Evolutionary conservation across 2,329 filamentous ascomycete genomes (phyloP), one percentile per base, ranked within the genome.

Genomic region (Colletotrichum chlorophyti): DNA sequence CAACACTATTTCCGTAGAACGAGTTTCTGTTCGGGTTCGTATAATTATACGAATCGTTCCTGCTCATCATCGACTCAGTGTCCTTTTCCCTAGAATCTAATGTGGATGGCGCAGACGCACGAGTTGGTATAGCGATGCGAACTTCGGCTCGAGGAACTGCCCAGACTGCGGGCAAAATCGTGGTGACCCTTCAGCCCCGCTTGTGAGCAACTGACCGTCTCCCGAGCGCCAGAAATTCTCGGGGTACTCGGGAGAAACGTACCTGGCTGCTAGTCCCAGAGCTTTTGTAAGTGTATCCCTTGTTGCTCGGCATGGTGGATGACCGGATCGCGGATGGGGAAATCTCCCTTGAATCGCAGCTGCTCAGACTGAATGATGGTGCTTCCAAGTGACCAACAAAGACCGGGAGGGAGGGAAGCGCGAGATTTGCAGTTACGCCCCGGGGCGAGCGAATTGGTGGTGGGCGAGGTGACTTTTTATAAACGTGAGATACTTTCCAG

Each of bases 11-110:
- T 72, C 89, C 88, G 79, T 89, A 75, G 75, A 91, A 91, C 31
- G 83, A 87, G 67, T 83, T 88, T 11, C 86, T 85, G 63, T 19
- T 53, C 40, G 85, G 73, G 73, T 90, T 91, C 69, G 81, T 83
- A 74, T 91, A 91, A 75, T 91, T 89, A 77, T 91, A 91, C 3
- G 86, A 89, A 26, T 87, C 86, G 65, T 90, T 69, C 19, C 81
- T 84, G 27, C 31, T 4, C 59, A 27, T 50, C 41, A 37, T n/a
- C 51, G 17, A 49, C 31, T 19, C 15, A 19, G 54, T 24, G 48
- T 42, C 21, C 5, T 19, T 21, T 6, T 26, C 14, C 21, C 19
- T 24, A 3, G 6, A 24, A 31, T 26, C 1, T 4, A 19, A 6
- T 6, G 11, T 31, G 7, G 11, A 11, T 34, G 46, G n/a, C n/a